Conservation (phyloP, 2,329 filamentous ascomycete genomes). For the Aspergillus texensis region DNA sequence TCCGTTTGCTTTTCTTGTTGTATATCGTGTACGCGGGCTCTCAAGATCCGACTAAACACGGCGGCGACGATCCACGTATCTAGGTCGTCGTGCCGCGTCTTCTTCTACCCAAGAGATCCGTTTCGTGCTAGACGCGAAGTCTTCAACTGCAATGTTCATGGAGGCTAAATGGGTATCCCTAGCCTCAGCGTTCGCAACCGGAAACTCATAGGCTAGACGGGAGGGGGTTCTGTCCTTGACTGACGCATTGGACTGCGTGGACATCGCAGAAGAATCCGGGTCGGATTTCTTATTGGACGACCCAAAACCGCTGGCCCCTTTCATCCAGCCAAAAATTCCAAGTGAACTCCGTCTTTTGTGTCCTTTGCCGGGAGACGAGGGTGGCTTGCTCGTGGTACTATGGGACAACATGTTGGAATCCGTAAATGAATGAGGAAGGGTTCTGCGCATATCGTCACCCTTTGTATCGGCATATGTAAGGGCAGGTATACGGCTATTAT, state of each 20-base stretch:
- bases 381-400: slow-evolving; percentile 23
- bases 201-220: slow-evolving; percentile 21
- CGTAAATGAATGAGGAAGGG: slow-evolving; percentile 33
- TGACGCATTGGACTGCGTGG: slow-evolving; percentile 1
- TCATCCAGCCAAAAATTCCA: slow-evolving; percentile 46
- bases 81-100: slow-evolving; percentile 27
- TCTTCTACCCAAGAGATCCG: slow-evolving; percentile 14
- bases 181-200: slow-evolving; percentile 11
- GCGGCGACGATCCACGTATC: slow-evolving; percentile 35
- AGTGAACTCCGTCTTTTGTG: slow-evolving; percentile 42
- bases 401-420: slow-evolving; percentile 26
- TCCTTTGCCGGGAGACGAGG: slow-evolving; percentile 32
- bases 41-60: background rate
- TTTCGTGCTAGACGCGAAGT: slow-evolving; percentile 19
- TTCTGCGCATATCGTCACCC: slow-evolving; percentile 8
- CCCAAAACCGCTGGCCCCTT: slow-evolving; percentile 31
- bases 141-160: slow-evolving; percentile 16
- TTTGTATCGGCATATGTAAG: slow-evolving; percentile 19
- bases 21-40: background rate
- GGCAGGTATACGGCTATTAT: slow-evolving; percentile 20
- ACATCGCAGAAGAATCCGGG: slow-evolving; percentile 10
- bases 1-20: background rate
- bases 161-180: slow-evolving; percentile 8
- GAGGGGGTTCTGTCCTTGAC: slow-evolving; percentile 20
- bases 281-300: slow-evolving; percentile 25